Evolutionary conservation across 768 basidiomycete species (phyloP).

Genomic region (Termitomyces sp.): DNA sequence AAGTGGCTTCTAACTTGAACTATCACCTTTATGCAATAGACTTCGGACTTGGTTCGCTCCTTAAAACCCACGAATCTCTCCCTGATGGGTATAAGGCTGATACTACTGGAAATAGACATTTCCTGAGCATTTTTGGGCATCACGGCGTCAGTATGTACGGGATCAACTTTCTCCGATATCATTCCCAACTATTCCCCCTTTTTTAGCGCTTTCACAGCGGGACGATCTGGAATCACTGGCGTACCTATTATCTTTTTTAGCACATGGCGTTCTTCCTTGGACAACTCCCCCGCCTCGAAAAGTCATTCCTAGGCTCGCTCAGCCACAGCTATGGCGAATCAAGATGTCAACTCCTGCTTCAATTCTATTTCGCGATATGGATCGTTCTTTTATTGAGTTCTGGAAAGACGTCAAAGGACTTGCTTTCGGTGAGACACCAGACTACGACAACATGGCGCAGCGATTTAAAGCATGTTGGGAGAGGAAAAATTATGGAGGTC

Average conservation of each 20-base stretch:
- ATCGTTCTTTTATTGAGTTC: constrained; percentile 23
- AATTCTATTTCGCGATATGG: constrained; percentile 24
- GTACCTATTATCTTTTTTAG: constrained; percentile 30
- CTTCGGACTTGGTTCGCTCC: constrained; percentile 7
- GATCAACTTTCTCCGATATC: not conserved
- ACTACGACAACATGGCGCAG: constrained; percentile 21
- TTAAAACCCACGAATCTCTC: constrained; percentile 10
- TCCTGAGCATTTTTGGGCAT: constrained; percentile 27
- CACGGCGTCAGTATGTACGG: constrained; percentile 25
- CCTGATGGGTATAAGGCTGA: constrained; percentile 17
- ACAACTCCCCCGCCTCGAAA: not conserved
- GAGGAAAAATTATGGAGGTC: not conserved
- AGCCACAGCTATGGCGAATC: constrained; percentile 22
- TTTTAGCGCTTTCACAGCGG: constrained; percentile 28
- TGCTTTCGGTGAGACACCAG: constrained; percentile 26
- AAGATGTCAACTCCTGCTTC: constrained; percentile 25
- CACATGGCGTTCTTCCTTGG: constrained; percentile 30
- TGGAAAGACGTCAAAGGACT: constrained; percentile 27
- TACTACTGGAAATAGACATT: constrained; percentile 25
- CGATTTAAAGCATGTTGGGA: constrained; percentile 21
- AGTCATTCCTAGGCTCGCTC: not conserved
- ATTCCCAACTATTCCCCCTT: not conserved
- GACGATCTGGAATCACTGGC: constrained; percentile 35
- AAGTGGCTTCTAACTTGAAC: too few relatives aligned
- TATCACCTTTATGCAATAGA: not conserved